phyloP scores from a whole-genome alignment of 1,139 yeast genomes.

The Ogataea hybrid region DNA sequence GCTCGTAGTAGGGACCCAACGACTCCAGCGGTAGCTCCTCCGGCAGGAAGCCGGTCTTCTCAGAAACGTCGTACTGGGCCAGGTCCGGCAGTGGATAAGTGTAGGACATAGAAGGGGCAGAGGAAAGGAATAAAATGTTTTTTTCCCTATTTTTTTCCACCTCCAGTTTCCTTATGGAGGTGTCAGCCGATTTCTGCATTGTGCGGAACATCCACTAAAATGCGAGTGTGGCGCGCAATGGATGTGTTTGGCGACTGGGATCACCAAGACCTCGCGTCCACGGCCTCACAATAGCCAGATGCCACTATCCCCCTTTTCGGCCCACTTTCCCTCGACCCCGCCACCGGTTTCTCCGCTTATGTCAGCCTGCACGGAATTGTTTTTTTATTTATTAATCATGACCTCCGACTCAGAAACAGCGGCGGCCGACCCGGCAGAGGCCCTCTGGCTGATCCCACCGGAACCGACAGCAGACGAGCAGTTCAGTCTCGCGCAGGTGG shows the following conservation, averaged over 20 bases:
- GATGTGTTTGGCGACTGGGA: not conserved
- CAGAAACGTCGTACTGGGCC: constrained; percentile 68
- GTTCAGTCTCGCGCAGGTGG: constrained; percentile 46
- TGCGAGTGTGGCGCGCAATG: not conserved
- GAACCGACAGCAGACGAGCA: constrained; percentile 25
- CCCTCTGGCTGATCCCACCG: constrained; percentile 29
- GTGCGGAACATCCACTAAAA: no score
- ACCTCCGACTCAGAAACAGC: constrained; percentile 30
- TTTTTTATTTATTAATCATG: constrained; percentile 19
- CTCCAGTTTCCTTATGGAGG: constrained; percentile 9
- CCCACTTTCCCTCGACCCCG: not conserved
- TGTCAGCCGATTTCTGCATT: constrained; percentile 7
- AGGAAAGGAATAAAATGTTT: not conserved
- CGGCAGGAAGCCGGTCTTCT: constrained; percentile 77
- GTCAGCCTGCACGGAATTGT: no score
- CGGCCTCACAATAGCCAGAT: not conserved
- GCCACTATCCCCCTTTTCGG: not conserved
- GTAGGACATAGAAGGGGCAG: constrained; percentile 22
- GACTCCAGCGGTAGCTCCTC: constrained; percentile 56
- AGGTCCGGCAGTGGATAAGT: constrained; percentile 40
- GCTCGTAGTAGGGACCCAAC: constrained; percentile 59
- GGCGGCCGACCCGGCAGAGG: constrained; percentile 28
- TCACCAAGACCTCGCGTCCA: not conserved
- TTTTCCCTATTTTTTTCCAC: constrained; percentile 5
- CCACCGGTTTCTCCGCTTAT: not conserved